Evolutionary conservation across 495 filamentous ascomycete genomes (phyloP).

Genomic region (Annulohypoxylon bovei): DNA sequence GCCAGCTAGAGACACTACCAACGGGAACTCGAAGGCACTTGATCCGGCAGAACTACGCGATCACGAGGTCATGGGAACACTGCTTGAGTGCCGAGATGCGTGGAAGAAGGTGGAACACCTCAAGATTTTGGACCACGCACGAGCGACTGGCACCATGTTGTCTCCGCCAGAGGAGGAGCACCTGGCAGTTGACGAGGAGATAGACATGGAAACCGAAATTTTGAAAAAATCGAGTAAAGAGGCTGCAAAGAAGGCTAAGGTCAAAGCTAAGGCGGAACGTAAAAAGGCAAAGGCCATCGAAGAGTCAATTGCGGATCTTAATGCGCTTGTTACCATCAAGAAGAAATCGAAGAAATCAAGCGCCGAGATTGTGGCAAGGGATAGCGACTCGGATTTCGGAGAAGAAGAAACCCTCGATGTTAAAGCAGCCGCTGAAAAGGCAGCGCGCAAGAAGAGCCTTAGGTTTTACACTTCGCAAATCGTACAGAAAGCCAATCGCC

Average conservation of each 20-base stretch:
- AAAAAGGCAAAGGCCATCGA: conserved; percentile 53
- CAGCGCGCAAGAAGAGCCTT: conserved; percentile 82
- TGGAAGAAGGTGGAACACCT: conserved; percentile 81
- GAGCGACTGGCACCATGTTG: conserved; percentile 38
- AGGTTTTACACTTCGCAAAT: conserved; percentile 98
- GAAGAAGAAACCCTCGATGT: conserved; percentile 62
- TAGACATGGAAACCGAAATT: conserved; percentile 32
- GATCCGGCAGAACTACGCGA: conserved; percentile 78
- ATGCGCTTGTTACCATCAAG: conserved; percentile 52
- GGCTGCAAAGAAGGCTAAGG: conserved; percentile 50
- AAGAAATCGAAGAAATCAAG: conserved; percentile 57
- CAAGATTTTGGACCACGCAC: conserved; percentile 42
- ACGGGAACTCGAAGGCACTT: conserved; percentile 63
- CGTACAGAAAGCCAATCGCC: conserved; percentile 88
- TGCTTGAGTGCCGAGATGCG: conserved; percentile 80
- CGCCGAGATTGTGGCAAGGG: conserved; percentile 44
- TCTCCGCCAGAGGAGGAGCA: conserved; percentile 52
- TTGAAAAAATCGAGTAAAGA: conserved; percentile 45
- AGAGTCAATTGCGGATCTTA: conserved; percentile 59
- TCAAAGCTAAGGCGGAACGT: conserved; percentile 41
- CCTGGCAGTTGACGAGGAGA: conserved; percentile 44
- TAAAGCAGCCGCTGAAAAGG: conserved; percentile 78
- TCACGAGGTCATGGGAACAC: conserved; percentile 85
- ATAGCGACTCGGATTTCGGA: conserved; percentile 74
- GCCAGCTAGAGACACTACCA: conserved; percentile 63